Conservation (phyloP, 371 early-diverging fungal species). For the Mucor mucedo region DNA sequence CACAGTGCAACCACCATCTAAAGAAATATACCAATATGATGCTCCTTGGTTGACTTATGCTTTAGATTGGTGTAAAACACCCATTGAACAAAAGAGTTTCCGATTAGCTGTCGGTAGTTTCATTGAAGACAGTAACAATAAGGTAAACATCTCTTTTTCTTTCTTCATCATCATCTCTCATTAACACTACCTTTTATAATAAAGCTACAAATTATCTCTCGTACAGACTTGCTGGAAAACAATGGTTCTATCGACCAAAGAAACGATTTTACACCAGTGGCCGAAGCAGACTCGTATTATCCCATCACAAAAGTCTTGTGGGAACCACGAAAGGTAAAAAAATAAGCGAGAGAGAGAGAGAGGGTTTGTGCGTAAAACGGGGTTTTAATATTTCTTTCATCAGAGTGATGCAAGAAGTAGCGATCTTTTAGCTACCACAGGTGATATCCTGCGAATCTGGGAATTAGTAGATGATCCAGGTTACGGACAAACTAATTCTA, state of each 20-base stretch:
- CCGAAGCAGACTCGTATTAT: slow-evolving; percentile 82
- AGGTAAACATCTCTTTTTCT: slow-evolving; percentile 48
- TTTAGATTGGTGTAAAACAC: slow-evolving; percentile 83
- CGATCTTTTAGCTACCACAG: slow-evolving; percentile 87
- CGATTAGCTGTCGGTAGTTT: slow-evolving; percentile 86
- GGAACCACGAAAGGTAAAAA: slow-evolving; percentile 78
- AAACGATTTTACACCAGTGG: slow-evolving; percentile 75
- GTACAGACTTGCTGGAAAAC: slow-evolving; percentile 49
- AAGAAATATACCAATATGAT: slow-evolving; percentile 83
- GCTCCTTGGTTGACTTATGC: slow-evolving; percentile 89
- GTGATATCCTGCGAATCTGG: slow-evolving; percentile 89
- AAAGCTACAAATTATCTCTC: slow-evolving; percentile 65
- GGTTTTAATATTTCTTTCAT: slow-evolving; percentile 1
- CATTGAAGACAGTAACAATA: slow-evolving; percentile 81
- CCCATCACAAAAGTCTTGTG: slow-evolving; percentile 91
- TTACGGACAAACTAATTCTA: slow-evolving; percentile 45
- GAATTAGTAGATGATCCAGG: slow-evolving; percentile 71
- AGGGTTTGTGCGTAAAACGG: not conserved
- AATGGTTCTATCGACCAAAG: slow-evolving; percentile 35
- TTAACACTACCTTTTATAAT: not conserved
- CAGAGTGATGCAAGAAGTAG: slow-evolving; percentile 55
- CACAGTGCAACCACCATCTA: slow-evolving; percentile 32
- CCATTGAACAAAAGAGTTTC: slow-evolving; percentile 68
- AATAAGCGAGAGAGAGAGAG: too few relatives aligned
- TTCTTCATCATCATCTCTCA: not conserved